These are phyloP conservation scores for Starmera caribaea DNA, from an alignment of 805 yeast genomes.

Conservation along the genomic window DNA sequence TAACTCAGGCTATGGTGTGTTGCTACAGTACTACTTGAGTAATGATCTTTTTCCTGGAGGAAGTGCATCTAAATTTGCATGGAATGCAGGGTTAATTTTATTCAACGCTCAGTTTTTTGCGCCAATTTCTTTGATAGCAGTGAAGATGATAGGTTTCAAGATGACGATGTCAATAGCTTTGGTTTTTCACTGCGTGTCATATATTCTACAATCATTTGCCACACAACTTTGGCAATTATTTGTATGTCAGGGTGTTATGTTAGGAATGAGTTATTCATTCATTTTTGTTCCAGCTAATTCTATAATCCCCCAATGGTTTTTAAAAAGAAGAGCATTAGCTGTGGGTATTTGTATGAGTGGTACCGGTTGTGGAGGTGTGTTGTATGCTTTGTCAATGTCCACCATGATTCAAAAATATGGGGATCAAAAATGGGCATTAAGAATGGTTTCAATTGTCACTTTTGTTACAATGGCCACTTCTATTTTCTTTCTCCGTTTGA, in stretches of 20 bases:
- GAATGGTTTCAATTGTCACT: conserved; percentile 34
- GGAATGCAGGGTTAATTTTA: conserved; percentile 60
- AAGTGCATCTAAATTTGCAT: conserved; percentile 47
- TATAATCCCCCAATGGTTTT: conserved; percentile 62
- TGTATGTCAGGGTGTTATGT: conserved; percentile 57
- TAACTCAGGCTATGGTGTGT: conserved; percentile 51
- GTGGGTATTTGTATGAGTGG: conserved; percentile 39
- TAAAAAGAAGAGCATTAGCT: conserved; percentile 48
- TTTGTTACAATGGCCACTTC: conserved; percentile 29
- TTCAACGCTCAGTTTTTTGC: conserved; percentile 44
- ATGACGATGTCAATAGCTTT: conserved; percentile 40
- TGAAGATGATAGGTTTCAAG: conserved; percentile 41
- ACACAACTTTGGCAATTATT: conserved; percentile 55
- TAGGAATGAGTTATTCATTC: conserved; percentile 42
- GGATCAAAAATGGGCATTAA: conserved; percentile 36
- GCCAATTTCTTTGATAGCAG: conserved; percentile 43
- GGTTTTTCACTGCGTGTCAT: conserved; percentile 40
- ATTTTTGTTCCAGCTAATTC: conserved; percentile 50
- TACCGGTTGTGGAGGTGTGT: conserved; percentile 44
- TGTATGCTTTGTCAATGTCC: conserved; percentile 31
- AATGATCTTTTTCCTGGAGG: conserved; percentile 44
- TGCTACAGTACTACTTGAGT: conserved; percentile 46
- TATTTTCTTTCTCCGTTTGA: conserved; percentile 31
- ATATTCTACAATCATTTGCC: conserved; percentile 51
- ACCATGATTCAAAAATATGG: conserved; percentile 33